Base-by-base conservation (phyloP, 2,329 filamentous ascomycete species). In the Pseudopithomyces maydicus region DNA sequence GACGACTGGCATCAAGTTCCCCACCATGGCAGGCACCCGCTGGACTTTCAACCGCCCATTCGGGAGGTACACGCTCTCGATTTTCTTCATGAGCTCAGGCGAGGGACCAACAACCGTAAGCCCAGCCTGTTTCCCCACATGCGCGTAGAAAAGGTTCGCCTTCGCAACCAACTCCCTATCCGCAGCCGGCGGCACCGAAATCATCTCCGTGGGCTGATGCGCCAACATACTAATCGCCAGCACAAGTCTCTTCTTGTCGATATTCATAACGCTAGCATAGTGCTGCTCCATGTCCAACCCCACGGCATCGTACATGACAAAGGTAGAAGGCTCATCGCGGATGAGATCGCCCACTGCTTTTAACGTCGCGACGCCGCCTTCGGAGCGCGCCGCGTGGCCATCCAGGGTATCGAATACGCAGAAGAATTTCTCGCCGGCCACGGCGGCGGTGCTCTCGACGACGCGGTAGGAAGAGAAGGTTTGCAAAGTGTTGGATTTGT, bases 321-420 rank as follows among this genome's bases (percentile, higher is more conserved):
- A 68, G 15, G 44, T 29, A 0, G 36, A 17, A 4, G 54, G 35
- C 2, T 35, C 46, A 12, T 65, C 56, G n/a, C 54, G 55, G 15
- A 66, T 54, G n/a, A 66, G 19, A 8, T 59, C 42, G 2, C 62
- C 65, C 15, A 67, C 55, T 12, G 57, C 39, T 4, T 22, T 36
- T 2, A 66, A 35, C 1, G 65, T 67, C 7, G 58, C 58, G 1
- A 38, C 42, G 39, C 66, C 66, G 14, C 39, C 49, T 38, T 66
- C 63, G 6, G 66, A 64, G 2, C 55, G 66, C 23, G 62, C 65
- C 0, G 65, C 66, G 36, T 65, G 52, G 0, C 64, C 63, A 36
- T 69, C 66, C 1, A 67, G 52, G 0, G 63, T 69, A 43, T 69
- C 63, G 43, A 69, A 61, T 3, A 69, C 53, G 35, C 52, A 63